Evolutionary conservation across 139 green algal genomes (phyloP), one percentile per base, ranked within the genome.

Genomic region (Chlorella sorokiniana): DNA sequence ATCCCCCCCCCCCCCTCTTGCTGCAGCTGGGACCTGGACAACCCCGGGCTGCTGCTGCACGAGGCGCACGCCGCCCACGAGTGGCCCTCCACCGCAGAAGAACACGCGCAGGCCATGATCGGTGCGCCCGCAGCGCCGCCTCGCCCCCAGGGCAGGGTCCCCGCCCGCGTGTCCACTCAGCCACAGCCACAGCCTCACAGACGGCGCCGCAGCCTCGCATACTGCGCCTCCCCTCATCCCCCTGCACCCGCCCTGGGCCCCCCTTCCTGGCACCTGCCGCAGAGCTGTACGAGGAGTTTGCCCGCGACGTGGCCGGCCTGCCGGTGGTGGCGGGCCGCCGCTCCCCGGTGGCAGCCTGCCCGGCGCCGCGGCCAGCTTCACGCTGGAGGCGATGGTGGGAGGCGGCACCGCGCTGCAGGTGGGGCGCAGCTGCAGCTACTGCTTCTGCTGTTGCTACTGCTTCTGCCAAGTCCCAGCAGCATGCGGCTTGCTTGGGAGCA

Each of bases 351-450:
- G 98, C 87, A 93, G 88, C 22, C 88, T 90, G 78, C 78, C 79
- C 82, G 96, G 96, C 1, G 96, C 96, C 6, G 89, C 95, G 40
- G 54, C 69, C 38, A 99, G 94, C 9, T 98, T 95, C 89, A 99
- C 96, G 5, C 98, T 99, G 54, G 95, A 99, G 81, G 96, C 92
- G 4, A 97, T 99, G 96, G 98, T 98, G 95, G 92, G 92, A 3
- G 96, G 98, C 78, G 84, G 87, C 11, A 83, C 80, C n/a, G 96
- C 96, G 23, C 89, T 96, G 87, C 91, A 96, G 88, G 94, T 95
- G 37, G 94, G 96, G 70, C 1, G 71, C n/a, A n/a, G 48, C 33
- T 45, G 33, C 33, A 42, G 14, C 48, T 6, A 9, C 29, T 35
- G 65, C 37, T 16, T 70, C 16, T n/a, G 33, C 16, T 4, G 63